These are phyloP conservation scores for Smittium mucronatum DNA, from an alignment of 371 early-diverging fungal genomes.

Conservation along the genomic window DNA sequence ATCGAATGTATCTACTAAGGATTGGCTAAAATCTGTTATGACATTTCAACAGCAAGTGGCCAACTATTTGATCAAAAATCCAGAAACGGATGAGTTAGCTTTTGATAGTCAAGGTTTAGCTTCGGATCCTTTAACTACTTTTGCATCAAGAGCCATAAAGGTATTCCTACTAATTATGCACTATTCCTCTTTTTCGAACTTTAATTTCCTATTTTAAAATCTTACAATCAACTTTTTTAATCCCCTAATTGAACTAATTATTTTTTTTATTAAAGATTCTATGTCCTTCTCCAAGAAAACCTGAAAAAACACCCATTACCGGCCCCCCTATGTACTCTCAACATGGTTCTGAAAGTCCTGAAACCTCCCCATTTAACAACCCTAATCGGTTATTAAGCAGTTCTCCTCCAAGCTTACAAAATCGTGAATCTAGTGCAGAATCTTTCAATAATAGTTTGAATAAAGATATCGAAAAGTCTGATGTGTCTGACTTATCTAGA, in stretches of 20 bases:
- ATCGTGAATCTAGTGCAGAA: no score
- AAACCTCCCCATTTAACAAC: not conserved
- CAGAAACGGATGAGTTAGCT: not conserved
- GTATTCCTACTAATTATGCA: not conserved
- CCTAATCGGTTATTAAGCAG: no score
- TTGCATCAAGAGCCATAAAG: not conserved
- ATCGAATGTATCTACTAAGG: slow-evolving; percentile 11
- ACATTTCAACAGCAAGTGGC: slow-evolving; percentile 32
- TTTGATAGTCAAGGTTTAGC: not conserved
- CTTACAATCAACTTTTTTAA: no score
- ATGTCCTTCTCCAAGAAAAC: not conserved
- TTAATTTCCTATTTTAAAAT: no score
- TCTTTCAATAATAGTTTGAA: no score
- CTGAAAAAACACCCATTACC: not conserved
- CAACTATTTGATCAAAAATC: slow-evolving; percentile 10
- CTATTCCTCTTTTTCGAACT: no score
- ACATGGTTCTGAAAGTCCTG: not conserved
- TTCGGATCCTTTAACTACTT: not conserved
- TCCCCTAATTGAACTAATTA: no score
- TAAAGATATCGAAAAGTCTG: no score
- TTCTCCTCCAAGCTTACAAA: no score
- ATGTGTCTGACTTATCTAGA: not conserved
- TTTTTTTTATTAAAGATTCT: not conserved
- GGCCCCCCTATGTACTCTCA: no score
- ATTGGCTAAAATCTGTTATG: slow-evolving; percentile 29